Evolutionary conservation across 495 filamentous ascomycete genomes (phyloP), one percentile per base, ranked within the genome.

Genomic region (Xanthoparmelia taractica): DNA sequence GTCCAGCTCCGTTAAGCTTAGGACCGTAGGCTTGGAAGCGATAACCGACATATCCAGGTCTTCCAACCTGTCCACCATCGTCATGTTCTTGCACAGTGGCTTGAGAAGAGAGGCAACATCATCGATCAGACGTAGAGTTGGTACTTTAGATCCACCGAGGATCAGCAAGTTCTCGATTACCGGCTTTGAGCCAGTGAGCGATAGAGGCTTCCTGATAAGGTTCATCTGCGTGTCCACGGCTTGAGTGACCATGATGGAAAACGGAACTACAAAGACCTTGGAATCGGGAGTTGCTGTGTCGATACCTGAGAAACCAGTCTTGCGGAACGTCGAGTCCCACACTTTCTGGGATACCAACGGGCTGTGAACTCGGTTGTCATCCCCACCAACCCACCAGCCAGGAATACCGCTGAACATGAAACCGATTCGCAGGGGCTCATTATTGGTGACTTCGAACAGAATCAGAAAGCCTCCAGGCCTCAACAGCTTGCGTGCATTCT

Each of bases 401-500:
- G 77, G 73, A 0, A 83, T 67, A 4, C 68, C 67, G 23, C 73
- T 73, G n/a, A 48, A 25, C 2, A 83, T 71, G 5, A 80, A 68
- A 23, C 74, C 37, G 65, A 41, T 75, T 63, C 8, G 29, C 8
- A 66, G 29, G 13, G 65, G 65, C 6, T 68, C 72, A 34, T 73
- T 67, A 43, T 75, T 65, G 0, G 77, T 80, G 6, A 80, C 27
- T 60, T 85, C 83, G 0, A 76, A 50, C 6, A 84, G 25, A 0
- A 84, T 23, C 1, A 85, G 64, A 59, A 76, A 77, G 4, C 84
- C 84, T 27, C 81, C 83, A 11, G 84, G 82, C 58, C 79, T 81
- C 17, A 87, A 60, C 0, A 87, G 68, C 2, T 36, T 63, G 8
- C 75, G 69, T 4, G 75, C 61, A 56, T 80, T 74, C 34, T 43